Percentiles rank a stretch among this genome's conserved stretches.
These are phyloP conservation scores for Rozella allomycis DNA, from an alignment of 371 early-diverging fungal species.

Conservation along the genomic window DNA sequence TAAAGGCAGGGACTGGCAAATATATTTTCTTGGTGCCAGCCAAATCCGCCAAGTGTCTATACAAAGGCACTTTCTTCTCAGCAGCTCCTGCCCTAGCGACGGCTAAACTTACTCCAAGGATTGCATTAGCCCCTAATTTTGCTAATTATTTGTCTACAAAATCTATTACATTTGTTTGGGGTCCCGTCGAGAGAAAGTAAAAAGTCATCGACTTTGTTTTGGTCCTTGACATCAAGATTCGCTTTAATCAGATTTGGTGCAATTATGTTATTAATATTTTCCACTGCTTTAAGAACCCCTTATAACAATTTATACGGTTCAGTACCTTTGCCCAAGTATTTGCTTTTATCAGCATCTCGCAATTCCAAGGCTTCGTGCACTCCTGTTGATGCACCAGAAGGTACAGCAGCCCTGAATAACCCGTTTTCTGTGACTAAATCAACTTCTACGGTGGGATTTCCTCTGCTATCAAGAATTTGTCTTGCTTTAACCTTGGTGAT, in stretches of 20 bases:
- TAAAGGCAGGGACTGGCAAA: constrained; percentile 93
- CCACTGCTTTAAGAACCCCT: constrained; percentile 79
- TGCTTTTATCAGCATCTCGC: constrained; percentile 59
- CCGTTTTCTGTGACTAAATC: constrained; percentile 77
- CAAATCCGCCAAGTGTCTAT: constrained; percentile 70
- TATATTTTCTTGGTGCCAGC: constrained; percentile 36
- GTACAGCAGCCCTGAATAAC: constrained; percentile 86
- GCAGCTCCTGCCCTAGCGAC: constrained; percentile 89
- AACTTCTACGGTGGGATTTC: constrained; percentile 97
- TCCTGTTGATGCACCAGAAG: constrained; percentile 97
- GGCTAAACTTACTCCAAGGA: constrained; percentile 91
- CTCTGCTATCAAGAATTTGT: constrained; percentile 96
- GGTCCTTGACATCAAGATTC: constrained; percentile 54
- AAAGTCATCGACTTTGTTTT: constrained; percentile 73
- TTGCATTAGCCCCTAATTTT: constrained; percentile 87
- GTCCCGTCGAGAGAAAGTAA: constrained; percentile 82
- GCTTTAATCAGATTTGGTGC: constrained; percentile 55
- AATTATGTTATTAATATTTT: constrained; percentile 70
- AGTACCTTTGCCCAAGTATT: constrained; percentile 82
- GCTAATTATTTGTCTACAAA: constrained; percentile 2
- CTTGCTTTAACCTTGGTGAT: constrained; percentile 58
- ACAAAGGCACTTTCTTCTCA: constrained; percentile 67
- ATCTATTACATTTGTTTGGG: constrained; percentile 60
- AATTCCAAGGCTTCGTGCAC: constrained; percentile 94
- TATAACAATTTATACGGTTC: background rate